Base-by-base conservation (phyloP, 495 filamentous ascomycete species). In the Massariosphaeria phaeospora region DNA sequence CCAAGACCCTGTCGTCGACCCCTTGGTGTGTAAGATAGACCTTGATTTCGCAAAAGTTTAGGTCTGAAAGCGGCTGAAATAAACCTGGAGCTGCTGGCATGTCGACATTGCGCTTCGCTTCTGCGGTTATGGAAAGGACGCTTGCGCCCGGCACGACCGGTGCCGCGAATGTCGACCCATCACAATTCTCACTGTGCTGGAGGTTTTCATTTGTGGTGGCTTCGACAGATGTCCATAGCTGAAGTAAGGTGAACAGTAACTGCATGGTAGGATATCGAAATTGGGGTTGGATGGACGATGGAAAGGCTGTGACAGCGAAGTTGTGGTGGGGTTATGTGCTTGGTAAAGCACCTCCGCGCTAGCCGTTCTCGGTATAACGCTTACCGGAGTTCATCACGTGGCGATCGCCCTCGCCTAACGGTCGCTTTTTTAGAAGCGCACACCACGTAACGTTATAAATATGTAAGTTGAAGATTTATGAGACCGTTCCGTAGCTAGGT, bases 51-150 rank as follows among this genome's bases (percentile, higher is more conserved):
- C 44, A 48, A 18, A 31, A 48, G 27, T 48, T 24, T 7, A 48
- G 11, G 26, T 35, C 27, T 5, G 23, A 4, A 6, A 35, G 4
- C 12, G 44, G 44, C 6, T 10, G 5, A 11, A 48, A 34, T 15
- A 44, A 15, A 15, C 44, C 44, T 10, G 25, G 25, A 21, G 13
- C 20, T 5, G 27, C n/a, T 9, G 44, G 44, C 25, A 48, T 48
- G n/a, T 10, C 13, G 27, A 35, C 27, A 34, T 48, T 48, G 8
- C n/a, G 25, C 20, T 23, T 48, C 20, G 13, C 26, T 17, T 48
- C 26, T 31, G 26, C 20, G 27, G 44, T 48, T 30, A 48, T 48
- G 44, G 44, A 48, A 18, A 48, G 44, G 25, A 48, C 20, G 12
- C 20, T 35, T 20, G 44, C 44, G 7, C 44, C 27, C 34, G 44